A percentile compares a stretch with the other conserved stretches of the same genome.
Evolutionary conservation across 2,329 filamentous ascomycete genomes (phyloP).

Genomic region (Talaromyces sp.): DNA sequence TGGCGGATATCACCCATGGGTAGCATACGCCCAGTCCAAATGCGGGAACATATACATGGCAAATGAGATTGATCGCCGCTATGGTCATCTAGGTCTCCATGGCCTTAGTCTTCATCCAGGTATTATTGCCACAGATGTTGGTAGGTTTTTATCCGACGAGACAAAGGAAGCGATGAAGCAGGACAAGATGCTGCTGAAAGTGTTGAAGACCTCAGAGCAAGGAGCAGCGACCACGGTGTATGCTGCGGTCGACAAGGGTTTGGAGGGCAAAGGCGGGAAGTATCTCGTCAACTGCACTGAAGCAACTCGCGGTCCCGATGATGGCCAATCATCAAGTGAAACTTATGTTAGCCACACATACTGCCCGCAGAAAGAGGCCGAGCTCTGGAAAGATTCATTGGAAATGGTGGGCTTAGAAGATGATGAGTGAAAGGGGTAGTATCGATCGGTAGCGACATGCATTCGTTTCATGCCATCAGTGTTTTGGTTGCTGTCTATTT

Average conservation of each 20-base stretch:
- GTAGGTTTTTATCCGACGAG: conserved; percentile 1
- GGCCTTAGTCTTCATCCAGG: conserved; percentile 6
- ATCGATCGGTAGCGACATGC: neutral
- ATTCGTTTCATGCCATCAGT: neutral
- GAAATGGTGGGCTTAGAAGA: conserved; percentile 4
- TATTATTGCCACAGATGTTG: conserved; percentile 1
- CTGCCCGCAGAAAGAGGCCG: neutral
- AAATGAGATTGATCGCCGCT: conserved; percentile 5
- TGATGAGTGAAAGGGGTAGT: neutral
- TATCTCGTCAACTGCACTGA: conserved; percentile 29
- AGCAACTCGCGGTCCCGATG: conserved; percentile 14
- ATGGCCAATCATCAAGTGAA: conserved; percentile 10
- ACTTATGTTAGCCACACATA: conserved; percentile 18
- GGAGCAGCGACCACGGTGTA: conserved; percentile 32
- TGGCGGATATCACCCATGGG: conserved; percentile 3
- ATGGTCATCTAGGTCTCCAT: neutral
- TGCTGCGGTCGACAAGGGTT: conserved; percentile 30
- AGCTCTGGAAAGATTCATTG: conserved; percentile 9
- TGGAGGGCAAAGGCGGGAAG: conserved; percentile 27
- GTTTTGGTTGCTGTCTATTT: neutral
- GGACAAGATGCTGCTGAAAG: neutral
- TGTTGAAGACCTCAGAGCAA: conserved; percentile 6
- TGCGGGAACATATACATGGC: conserved; percentile 10
- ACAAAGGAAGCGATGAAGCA: neutral
- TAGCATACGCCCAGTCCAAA: conserved; percentile 8